Conservation (phyloP, 1,284 basidiomycete genomes). For the Thecaphora thlaspeos region DNA sequence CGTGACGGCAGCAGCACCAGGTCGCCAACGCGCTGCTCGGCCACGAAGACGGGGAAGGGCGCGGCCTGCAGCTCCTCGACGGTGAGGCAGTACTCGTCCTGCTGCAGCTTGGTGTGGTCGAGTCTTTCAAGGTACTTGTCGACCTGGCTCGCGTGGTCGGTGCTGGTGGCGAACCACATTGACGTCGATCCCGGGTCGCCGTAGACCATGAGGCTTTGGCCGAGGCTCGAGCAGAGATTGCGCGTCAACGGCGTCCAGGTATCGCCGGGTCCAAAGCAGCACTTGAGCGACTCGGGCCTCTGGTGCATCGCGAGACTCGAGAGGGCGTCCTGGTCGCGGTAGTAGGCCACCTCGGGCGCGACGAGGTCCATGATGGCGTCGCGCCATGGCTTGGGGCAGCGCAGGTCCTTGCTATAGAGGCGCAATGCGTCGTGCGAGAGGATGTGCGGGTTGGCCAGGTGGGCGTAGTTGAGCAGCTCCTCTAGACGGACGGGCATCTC, state of each 20-base stretch:
- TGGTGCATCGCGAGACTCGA: slow-evolving; percentile 1
- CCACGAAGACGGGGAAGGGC: slow-evolving; percentile 13
- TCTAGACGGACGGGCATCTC: not conserved
- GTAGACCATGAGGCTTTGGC: slow-evolving; percentile 28
- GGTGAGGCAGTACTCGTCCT: slow-evolving; percentile 6
- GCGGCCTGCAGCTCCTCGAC: slow-evolving; percentile 14
- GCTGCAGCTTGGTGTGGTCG: slow-evolving; percentile 2
- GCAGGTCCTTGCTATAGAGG: slow-evolving; percentile 15
- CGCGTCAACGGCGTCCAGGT: slow-evolving; percentile 17
- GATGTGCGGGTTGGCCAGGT: not conserved
- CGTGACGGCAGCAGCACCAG: slow-evolving; percentile 25
- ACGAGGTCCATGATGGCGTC: slow-evolving; percentile 4
- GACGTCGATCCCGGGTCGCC: slow-evolving; percentile 12
- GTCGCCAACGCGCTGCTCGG: slow-evolving; percentile 21
- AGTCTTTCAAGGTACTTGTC: slow-evolving; percentile 12
- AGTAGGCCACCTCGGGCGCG: slow-evolving; percentile 13
- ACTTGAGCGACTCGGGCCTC: slow-evolving; percentile 6
- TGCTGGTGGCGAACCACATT: slow-evolving; percentile 16
- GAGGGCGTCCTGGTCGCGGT: slow-evolving; percentile 12
- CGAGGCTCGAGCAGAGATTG: slow-evolving; percentile 22
- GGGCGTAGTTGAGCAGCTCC: not conserved
- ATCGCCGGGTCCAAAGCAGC: slow-evolving; percentile 11
- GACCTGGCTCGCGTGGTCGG: slow-evolving; percentile 9
- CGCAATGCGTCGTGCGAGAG: not conserved
- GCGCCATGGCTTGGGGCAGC: slow-evolving; percentile 5